Percentiles rank a stretch among this genome's conserved stretches.
phyloP scores from a whole-genome alignment of 768 basidiomycete species.

The Tephrocybe sp. region DNA sequence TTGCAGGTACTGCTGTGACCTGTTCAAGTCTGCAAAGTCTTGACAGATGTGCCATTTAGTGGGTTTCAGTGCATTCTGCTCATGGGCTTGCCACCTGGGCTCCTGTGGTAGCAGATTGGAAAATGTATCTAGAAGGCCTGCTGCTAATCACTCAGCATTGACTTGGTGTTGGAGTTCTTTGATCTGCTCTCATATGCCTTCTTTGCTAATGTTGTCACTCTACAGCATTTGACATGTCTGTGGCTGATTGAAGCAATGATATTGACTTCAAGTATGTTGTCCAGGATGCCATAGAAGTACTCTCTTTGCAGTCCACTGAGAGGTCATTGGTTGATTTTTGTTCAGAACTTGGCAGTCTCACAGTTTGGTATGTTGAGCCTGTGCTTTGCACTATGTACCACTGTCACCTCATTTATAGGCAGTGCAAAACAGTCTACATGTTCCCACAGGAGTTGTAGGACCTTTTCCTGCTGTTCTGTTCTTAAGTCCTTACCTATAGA shows the following conservation, averaged over 20 bases:
- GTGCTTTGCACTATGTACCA: too few species aligned
- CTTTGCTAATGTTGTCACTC: constrained; percentile 32
- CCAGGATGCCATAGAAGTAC: constrained; percentile 28
- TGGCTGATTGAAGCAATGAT: constrained; percentile 31
- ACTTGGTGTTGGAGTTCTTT: constrained; percentile 33
- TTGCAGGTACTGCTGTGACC: constrained; percentile 22
- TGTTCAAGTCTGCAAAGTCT: constrained; percentile 4
- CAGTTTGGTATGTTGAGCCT: too few species aligned
- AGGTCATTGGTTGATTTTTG: too few species aligned
- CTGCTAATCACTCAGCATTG: constrained; percentile 32
- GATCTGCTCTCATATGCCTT: constrained; percentile 32
- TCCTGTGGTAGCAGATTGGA: constrained; percentile 22
- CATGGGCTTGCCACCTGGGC: background rate
- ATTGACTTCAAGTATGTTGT: constrained; percentile 32
- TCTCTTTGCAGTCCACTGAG: constrained; percentile 30
- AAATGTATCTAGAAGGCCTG: constrained; percentile 20
- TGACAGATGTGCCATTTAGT: constrained; percentile 17
- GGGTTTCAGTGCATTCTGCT: constrained; percentile 27
- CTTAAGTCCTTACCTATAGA: too few species aligned
- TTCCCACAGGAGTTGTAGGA: too few species aligned
- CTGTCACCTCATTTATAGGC: too few species aligned
- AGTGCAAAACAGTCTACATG: too few species aligned
- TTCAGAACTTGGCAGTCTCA: too few species aligned
- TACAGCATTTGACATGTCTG: constrained; percentile 33
- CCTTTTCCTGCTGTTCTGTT: too few species aligned